phyloP scores from a whole-genome alignment of 768 basidiomycete species.

The Antrodiella citrinella region DNA sequence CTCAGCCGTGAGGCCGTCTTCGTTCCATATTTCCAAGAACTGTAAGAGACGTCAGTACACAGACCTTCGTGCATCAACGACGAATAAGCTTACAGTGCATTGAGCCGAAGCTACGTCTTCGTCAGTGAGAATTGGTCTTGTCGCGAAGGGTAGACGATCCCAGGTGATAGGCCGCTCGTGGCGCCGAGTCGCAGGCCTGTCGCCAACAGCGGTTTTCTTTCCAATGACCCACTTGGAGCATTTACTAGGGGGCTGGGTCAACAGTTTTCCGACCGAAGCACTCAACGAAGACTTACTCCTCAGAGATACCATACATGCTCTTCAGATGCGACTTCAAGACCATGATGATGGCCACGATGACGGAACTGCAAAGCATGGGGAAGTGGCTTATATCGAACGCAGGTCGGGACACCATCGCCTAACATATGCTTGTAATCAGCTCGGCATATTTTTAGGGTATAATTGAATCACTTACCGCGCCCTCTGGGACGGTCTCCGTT shows the following conservation, averaged over 20 bases:
- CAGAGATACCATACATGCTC: constrained; percentile 71
- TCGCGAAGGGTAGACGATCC: constrained; percentile 67
- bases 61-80: neutral
- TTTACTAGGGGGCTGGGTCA: constrained; percentile 48
- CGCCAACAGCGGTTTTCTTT: constrained; percentile 87
- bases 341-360: constrained; percentile 80
- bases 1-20: constrained; percentile 68
- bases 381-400: too few species aligned
- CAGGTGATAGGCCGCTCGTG: constrained; percentile 59
- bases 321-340: constrained; percentile 85
- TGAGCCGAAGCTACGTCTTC: constrained; percentile 59
- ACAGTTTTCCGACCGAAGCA: constrained; percentile 2
- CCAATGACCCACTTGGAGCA: constrained; percentile 78
- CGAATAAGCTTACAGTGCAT: constrained; percentile 41
- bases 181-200: constrained; percentile 64
- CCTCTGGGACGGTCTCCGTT: too few species aligned
- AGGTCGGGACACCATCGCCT: too few species aligned
- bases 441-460: too few species aligned
- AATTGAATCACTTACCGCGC: too few species aligned
- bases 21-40: constrained; percentile 78
- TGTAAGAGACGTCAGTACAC: constrained; percentile 21
- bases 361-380: constrained; percentile 40
- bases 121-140: constrained; percentile 46
- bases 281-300: constrained; percentile 64
- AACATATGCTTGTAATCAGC: too few species aligned